phyloP scores from a whole-genome alignment of 2,329 filamentous ascomycete species.

The Arthroderma uncinatum region DNA sequence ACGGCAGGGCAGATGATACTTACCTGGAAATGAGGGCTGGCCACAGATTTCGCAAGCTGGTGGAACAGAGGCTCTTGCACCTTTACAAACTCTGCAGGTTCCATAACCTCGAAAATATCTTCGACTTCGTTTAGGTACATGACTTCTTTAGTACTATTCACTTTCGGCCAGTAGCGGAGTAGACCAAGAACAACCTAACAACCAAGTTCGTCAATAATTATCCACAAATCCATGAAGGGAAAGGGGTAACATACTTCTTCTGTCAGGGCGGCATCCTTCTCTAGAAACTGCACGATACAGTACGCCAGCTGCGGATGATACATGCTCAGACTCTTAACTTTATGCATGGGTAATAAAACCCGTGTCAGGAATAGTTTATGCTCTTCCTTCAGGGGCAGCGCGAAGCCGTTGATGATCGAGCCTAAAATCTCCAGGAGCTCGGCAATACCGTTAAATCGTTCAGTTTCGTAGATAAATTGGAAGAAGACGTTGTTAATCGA shows the following conservation, averaged over 20 bases:
- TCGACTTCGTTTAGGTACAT: constrained; percentile 99
- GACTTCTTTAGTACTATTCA: constrained; percentile 98
- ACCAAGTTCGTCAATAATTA: constrained; percentile 4
- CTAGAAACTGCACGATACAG: constrained; percentile 96
- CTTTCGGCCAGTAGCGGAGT: constrained; percentile 95
- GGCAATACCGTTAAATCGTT: constrained; percentile 95
- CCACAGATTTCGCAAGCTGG: constrained; percentile 93
- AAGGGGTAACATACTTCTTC: constrained; percentile 60
- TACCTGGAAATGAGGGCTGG: constrained; percentile 92
- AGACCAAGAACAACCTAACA: constrained; percentile 81
- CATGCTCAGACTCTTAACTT: constrained; percentile 99
- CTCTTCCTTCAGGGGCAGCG: constrained; percentile 90
- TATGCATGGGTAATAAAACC: constrained; percentile 86
- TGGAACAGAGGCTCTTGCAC: constrained; percentile 97
- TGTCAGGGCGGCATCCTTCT: constrained; percentile 92
- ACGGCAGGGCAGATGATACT: constrained; percentile 13
- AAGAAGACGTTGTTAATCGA: constrained; percentile 99
- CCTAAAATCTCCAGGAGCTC: constrained; percentile 93
- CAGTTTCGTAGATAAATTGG: constrained; percentile 97
- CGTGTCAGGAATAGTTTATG: constrained; percentile 96
- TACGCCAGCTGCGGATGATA: constrained; percentile 97
- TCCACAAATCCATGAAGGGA: background rate
- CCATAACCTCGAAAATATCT: constrained; percentile 99
- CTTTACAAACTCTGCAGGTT: constrained; percentile 95
- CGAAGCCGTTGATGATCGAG: constrained; percentile 98